phyloP scores from a whole-genome alignment of 108 stramenopile genomes.

The Epithemia pelagica region DNA sequence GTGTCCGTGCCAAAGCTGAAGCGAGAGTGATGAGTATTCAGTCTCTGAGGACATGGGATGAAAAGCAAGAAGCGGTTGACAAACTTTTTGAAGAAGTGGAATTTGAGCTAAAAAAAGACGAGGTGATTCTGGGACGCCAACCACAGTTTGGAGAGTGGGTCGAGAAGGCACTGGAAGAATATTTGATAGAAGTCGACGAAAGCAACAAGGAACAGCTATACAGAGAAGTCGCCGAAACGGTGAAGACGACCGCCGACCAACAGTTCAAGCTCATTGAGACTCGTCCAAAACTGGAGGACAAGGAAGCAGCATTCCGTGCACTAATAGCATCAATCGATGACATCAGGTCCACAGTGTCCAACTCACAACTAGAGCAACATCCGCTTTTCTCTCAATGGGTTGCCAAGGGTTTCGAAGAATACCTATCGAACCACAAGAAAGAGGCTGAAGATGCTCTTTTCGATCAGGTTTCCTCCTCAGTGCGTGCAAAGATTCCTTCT shows the following conservation, averaged over 20 bases:
- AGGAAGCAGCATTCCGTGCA: neutral
- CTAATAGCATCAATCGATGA: neutral
- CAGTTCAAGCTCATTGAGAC: constrained; percentile 14
- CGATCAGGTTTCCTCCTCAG: neutral
- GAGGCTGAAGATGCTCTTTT: neutral
- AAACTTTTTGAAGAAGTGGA: constrained; percentile 64
- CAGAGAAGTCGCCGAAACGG: neutral
- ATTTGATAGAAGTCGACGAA: constrained; percentile 33
- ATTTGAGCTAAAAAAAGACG: constrained; percentile 34
- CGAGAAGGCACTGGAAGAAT: constrained; percentile 55
- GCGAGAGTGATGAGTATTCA: constrained; percentile 32
- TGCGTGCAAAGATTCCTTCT: neutral
- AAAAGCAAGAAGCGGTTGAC: constrained; percentile 67
- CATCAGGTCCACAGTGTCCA: constrained; percentile 7
- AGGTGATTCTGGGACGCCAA: constrained; percentile 47
- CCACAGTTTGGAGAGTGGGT: constrained; percentile 58
- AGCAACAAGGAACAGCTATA: neutral
- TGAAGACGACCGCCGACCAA: neutral
- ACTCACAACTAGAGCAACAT: constrained; percentile 45
- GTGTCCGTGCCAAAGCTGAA: constrained; percentile 34
- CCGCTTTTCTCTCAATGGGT: constrained; percentile 57
- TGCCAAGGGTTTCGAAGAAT: constrained; percentile 52
- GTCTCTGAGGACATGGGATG: constrained; percentile 35
- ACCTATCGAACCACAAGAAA: constrained; percentile 32
- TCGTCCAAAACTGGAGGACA: constrained; percentile 13